These are phyloP conservation scores for Alternaria hordeiaustralica DNA, from an alignment of 2,329 filamentous ascomycete genomes.

Conservation along the genomic window DNA sequence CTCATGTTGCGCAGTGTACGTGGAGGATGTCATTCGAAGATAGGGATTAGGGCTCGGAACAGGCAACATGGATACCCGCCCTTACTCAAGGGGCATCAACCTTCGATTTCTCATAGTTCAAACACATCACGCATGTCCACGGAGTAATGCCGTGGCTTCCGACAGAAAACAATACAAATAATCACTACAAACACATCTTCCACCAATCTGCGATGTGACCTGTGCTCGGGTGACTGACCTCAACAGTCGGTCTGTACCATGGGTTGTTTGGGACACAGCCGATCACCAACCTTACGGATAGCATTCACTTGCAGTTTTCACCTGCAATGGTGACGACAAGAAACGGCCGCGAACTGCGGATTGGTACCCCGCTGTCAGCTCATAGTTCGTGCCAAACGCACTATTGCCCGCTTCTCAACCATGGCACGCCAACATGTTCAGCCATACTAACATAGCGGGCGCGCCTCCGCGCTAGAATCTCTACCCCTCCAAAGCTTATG, in stretches of 20 bases:
- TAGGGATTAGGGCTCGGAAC: slow-evolving; percentile 20
- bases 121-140: not conserved
- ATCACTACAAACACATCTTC: not conserved
- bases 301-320: not conserved
- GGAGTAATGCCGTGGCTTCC: not conserved
- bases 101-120: slow-evolving; percentile 17
- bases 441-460: not conserved
- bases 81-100: slow-evolving; percentile 35
- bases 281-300: not conserved
- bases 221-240: not conserved
- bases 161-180: not conserved
- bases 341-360: slow-evolving; percentile 10
- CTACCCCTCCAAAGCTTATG: slow-evolving; percentile 4
- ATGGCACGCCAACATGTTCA: slow-evolving; percentile 9
- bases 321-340: slow-evolving; percentile 13
- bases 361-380: slow-evolving; percentile 15
- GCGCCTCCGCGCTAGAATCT: not conserved
- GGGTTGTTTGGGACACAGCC: not conserved
- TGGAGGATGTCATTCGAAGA: slow-evolving; percentile 13
- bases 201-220: not conserved
- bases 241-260: not conserved
- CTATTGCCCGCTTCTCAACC: slow-evolving; percentile 5
- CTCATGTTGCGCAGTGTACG: slow-evolving; percentile 7
- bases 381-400: slow-evolving; percentile 7
- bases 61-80: slow-evolving; percentile 45